Evolutionary conservation across 2,329 filamentous ascomycete genomes (phyloP), one percentile per base, ranked within the genome.

Genomic region (Epichloe amarillans): DNA sequence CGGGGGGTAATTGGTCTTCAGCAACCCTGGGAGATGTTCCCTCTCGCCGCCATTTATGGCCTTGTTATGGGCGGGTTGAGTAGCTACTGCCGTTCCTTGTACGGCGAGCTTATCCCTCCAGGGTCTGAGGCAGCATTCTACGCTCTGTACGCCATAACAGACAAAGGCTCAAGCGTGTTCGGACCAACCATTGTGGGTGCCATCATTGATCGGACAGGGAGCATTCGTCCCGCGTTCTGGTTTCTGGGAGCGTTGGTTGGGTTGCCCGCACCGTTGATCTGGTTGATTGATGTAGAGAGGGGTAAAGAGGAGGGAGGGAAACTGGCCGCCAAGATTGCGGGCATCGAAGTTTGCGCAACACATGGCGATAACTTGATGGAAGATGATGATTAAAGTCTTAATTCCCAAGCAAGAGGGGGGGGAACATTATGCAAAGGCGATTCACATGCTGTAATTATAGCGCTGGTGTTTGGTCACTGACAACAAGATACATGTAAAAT

Each of bases 111-210:
- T 51, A 95, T 98, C 50, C 93, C 93, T 1, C 88, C 88, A 0
- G 93, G 93, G 4, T 94, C 86, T 33, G 93, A 98, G 68, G 90
- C 93, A 0, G 90, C 91, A 0, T 98, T 98, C 63, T 98, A 95
- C 64, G 90, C 91, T 0, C 74, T 98, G 2, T 98, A 97, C 63
- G 93, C 93, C 37, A 96, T 97, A 56, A 97, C 93, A 2, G 93
- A 98, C 66, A 98, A 98, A 67, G 90, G 91, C 1, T 93, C 86
- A 21, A 94, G 87, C 62, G 75, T 97, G 2, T 96, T 98, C 66
- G 93, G 93, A 0, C 93, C 93, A 0, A 86, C 88, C 0, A 91
- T 98, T 62, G 93, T 98, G 0, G 93, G 90, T 1, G 81, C 83
- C 12, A 95, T 98, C 56, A 95, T 93, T 12, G 90, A 97, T 66